These are phyloP conservation scores for Mucor plumbeus DNA, from an alignment of 371 early-diverging fungal species.

Conservation along the genomic window DNA sequence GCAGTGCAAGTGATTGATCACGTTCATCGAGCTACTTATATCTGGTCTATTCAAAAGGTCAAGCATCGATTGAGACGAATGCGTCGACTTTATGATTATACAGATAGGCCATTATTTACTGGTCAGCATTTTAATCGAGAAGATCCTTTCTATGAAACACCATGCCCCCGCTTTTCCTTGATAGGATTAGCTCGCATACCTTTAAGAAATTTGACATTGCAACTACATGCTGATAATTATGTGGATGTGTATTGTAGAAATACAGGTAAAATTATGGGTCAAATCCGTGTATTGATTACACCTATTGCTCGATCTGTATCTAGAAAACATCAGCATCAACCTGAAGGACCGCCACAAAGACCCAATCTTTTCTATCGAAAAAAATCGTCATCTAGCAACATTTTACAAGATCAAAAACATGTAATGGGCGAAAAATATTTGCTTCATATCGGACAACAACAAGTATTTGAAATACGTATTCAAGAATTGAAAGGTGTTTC, in stretches of 20 bases:
- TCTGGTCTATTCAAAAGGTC: constrained; percentile 74
- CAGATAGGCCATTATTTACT: constrained; percentile 68
- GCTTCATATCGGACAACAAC: constrained; percentile 52
- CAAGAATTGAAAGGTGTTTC: constrained; percentile 64
- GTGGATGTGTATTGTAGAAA: constrained; percentile 65
- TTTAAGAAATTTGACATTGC: constrained; percentile 53
- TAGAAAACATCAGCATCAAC: constrained; percentile 15
- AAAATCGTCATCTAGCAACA: constrained; percentile 4
- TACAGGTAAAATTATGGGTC: constrained; percentile 57
- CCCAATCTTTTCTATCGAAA: constrained; percentile 12
- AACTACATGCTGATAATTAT: constrained; percentile 56
- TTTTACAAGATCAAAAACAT: constrained; percentile 5
- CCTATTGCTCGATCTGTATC: constrained; percentile 46
- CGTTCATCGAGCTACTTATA: constrained; percentile 67
- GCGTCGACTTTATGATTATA: constrained; percentile 73
- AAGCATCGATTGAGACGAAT: constrained; percentile 68
- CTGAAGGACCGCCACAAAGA: neutral
- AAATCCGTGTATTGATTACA: constrained; percentile 49
- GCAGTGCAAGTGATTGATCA: constrained; percentile 73
- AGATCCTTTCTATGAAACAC: constrained; percentile 73
- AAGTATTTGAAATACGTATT: constrained; percentile 76
- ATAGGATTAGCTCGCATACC: constrained; percentile 63
- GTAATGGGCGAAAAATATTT: constrained; percentile 27
- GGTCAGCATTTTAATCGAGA: constrained; percentile 53
- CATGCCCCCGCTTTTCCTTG: constrained; percentile 59